Conservation (phyloP, 2,329 filamentous ascomycete species). For the Hymenoscyphus occultus region DNA sequence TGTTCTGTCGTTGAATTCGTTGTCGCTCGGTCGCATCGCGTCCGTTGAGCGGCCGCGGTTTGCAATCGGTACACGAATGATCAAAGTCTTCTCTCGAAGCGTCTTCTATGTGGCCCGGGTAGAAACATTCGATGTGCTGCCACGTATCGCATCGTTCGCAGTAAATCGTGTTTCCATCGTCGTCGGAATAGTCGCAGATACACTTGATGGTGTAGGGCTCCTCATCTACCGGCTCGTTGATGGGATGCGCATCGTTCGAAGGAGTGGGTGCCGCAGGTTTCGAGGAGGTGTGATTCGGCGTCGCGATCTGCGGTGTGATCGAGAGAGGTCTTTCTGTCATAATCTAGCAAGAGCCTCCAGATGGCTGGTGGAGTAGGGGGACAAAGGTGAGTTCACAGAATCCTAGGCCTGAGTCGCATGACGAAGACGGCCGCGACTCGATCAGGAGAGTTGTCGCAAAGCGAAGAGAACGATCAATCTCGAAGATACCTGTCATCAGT, state of each 20-base stretch:
- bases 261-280: constrained; percentile 25
- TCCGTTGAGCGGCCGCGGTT: constrained; percentile 70
- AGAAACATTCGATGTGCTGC: constrained; percentile 98
- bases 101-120: constrained; percentile 69
- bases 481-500: constrained; percentile 32
- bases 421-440: constrained; percentile 38
- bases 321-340: constrained; percentile 40
- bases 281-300: constrained; percentile 30
- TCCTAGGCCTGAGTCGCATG: constrained; percentile 39
- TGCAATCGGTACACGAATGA: constrained; percentile 88
- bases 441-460: constrained; percentile 32
- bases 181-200: constrained; percentile 89
- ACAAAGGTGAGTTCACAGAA: constrained; percentile 37
- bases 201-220: constrained; percentile 96
- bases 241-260: constrained; percentile 29
- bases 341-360: constrained; percentile 38
- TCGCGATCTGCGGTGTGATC: constrained; percentile 38
- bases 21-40: constrained; percentile 74
- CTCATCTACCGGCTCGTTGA: constrained; percentile 58
- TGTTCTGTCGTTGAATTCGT: constrained; percentile 56
- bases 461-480: constrained; percentile 24
- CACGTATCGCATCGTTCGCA: constrained; percentile 95
- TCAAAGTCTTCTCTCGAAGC: constrained; percentile 68
- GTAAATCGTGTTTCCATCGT: constrained; percentile 96
- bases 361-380: constrained; percentile 34